Evolutionary conservation across 31 red algal species (phyloP), one percentile per base, ranked within the genome.

Genomic region (Bonnemaisonia californica): DNA sequence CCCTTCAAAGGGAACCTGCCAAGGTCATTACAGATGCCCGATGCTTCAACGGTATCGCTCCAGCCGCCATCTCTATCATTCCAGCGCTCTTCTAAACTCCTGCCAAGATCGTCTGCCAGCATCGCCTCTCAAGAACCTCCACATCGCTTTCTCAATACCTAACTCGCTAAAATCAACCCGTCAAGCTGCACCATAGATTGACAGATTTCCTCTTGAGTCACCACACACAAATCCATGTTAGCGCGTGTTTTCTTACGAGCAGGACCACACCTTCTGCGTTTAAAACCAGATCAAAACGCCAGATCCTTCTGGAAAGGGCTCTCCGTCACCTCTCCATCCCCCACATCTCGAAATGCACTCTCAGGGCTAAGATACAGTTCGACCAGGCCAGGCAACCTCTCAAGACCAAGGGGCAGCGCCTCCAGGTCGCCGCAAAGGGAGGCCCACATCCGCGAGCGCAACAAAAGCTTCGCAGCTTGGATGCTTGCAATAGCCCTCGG

Each of bases 381-480:
- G 45, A 11, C 45, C 7, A 7, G 45, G 45, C 16, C 45, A 11
- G 16, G 16, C 45, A 16, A 11, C 16, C 9, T 7, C 7, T 51
- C 45, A 11, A 7, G 45, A 51, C 59, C 59, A 32, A 8, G 59
- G 8, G 59, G n/a, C n/a, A 30, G 24, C 24, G 70, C 70, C 1
- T 30, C 70, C 38, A 28, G 84, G 28, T 78, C 84, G 24, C 77
- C 91, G 5, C 56, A 84, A 40, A 81, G 82, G 32, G 92, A 79
- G 57, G 86, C 85, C 1, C 62, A 71, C 4, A 86, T 93, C 34
- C 74, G 89, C 23, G 78, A 81, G 47, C 76, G 83, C 61, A 97
- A 97, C 72, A 69, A 83, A 13, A 87, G 48, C 36, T 74, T 97
- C 41, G 85, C 81, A 0, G 84, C 85, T 0, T 98, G 95, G 91